Base-by-base conservation (phyloP, 208 protist species). In the Porcisia deanei region DNA sequence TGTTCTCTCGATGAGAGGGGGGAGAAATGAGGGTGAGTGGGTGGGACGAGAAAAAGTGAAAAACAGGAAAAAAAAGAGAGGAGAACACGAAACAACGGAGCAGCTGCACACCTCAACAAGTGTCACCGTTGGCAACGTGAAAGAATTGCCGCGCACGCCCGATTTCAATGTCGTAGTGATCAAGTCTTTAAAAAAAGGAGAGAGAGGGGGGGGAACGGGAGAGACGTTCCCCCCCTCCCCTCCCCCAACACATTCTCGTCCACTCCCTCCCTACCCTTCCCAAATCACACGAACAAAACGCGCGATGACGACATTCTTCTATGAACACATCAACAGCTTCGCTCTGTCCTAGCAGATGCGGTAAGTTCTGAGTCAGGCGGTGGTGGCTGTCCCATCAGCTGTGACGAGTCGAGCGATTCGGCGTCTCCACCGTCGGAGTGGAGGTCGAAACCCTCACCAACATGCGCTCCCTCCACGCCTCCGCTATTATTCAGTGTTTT, bases 351-450 rank as follows among this genome's bases (percentile, higher is more conserved):
- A 55, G 0, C 53, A 49, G 61, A 73, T 47, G 37, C 22, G 39
- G 69, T 41, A 41, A 63, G 52, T 65, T 63, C 45, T 16, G 76
- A 75, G 45, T 75, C 60, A 4, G 30, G 30, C 53, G 75, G 52
- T 3, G 57, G 25, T 6, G 70, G 58, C 30, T 72, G 73, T 1
- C 47, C 57, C 34, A 65, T 66, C 57, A 77, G 68, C 45, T 63
- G 66, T n/a, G 75, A 77, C 20, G 82, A 85, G 57, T 82, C 70
- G 1, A 82, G 71, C 30, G 82, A 83, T 55, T 79, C 45, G 10
- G 71, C 58, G 30, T 67, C 77, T 22, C 72, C 72, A 49, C 53
- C 69, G 67, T 59, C 61, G 20, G 78, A 85, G 41, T 74, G 66
- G 22, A 85, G 45, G 73, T 79, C 82, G 52, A 85, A 81, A 20